A percentile compares a stretch with the other conserved stretches of the same genome.
Conservation (phyloP, 176 grass and related monocot genomes). For the Coix lacrymajobi region DNA sequence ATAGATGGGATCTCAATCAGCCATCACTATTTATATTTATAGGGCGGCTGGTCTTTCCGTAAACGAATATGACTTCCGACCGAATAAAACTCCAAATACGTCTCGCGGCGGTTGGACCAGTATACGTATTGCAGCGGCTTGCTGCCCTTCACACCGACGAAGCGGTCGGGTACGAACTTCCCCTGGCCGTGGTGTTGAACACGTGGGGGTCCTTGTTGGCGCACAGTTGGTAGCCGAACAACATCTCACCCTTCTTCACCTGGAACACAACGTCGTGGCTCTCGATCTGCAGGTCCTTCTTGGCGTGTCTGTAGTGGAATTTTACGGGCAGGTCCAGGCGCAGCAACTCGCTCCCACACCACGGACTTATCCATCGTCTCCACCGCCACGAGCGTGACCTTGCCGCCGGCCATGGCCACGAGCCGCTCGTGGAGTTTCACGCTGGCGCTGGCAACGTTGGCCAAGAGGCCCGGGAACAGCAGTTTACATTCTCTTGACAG, state of each 20-base stretch:
- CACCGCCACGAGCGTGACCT: constrained; percentile 37
- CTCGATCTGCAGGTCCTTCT: constrained; percentile 48
- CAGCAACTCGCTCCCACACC: constrained; percentile 74
- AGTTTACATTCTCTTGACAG: too few species aligned
- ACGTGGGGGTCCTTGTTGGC: constrained; percentile 52
- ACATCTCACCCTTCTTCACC: constrained; percentile 65
- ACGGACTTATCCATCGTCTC: constrained; percentile 72
- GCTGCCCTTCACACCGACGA: constrained; percentile 52
- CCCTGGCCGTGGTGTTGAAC: constrained; percentile 36
- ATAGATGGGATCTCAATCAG: too few species aligned
- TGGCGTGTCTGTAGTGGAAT: constrained; percentile 63
- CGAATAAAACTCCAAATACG: too few species aligned
- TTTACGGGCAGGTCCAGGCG: constrained; percentile 70
- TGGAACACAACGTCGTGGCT: constrained; percentile 51
- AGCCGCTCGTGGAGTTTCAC: constrained; percentile 38
- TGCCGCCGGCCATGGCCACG: constrained; percentile 28
- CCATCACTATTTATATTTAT: too few species aligned
- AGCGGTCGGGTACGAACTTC: constrained; percentile 67
- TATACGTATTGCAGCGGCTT: constrained; percentile 67
- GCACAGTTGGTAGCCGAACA: constrained; percentile 67
- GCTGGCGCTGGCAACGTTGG: constrained; percentile 16
- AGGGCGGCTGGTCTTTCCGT: too few species aligned
- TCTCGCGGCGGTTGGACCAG: constrained; percentile 67
- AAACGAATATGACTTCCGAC: too few species aligned
- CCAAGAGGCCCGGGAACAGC: constrained; percentile 40